A percentile compares a stretch with the other conserved stretches of the same genome.
Evolutionary conservation across 768 basidiomycete genomes (phyloP).

Genomic region (Lactifluus echinatus): DNA sequence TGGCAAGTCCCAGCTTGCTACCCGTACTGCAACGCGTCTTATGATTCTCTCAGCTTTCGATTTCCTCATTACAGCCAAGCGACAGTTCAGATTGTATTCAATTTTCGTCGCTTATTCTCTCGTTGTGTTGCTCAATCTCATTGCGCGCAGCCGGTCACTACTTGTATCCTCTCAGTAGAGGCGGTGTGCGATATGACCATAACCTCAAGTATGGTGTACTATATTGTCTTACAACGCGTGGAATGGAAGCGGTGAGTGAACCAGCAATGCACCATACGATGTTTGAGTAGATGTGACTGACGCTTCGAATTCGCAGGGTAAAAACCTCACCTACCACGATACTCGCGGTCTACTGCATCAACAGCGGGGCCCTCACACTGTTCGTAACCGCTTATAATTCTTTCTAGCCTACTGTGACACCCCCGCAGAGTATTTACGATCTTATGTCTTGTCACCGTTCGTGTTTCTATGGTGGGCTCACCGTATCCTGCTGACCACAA

Average conservation of each 20-base stretch:
- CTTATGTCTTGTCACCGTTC: background rate
- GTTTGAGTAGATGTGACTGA: background rate
- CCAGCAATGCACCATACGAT: background rate
- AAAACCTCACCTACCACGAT: background rate
- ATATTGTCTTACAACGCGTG: background rate
- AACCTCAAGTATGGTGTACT: conserved; percentile 1
- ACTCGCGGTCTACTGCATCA: background rate
- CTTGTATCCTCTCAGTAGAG: background rate
- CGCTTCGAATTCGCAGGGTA: background rate
- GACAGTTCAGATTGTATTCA: background rate
- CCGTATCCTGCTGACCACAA: background rate
- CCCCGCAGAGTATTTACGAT: background rate
- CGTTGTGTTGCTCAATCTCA: background rate
- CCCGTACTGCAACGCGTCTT: background rate
- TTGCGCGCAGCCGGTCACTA: background rate
- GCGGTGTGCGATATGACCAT: background rate
- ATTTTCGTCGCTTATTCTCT: background rate
- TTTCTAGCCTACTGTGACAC: background rate
- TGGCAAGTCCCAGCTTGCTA: background rate
- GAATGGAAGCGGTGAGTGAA: background rate
- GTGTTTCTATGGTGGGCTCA: background rate
- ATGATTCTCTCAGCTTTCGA: background rate
- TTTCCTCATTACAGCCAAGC: background rate
- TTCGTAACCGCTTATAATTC: background rate
- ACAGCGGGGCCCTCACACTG: conserved; percentile 2